Conservation (phyloP, 176 grass and related monocot genomes). For the Phoenix dactylifera region DNA sequence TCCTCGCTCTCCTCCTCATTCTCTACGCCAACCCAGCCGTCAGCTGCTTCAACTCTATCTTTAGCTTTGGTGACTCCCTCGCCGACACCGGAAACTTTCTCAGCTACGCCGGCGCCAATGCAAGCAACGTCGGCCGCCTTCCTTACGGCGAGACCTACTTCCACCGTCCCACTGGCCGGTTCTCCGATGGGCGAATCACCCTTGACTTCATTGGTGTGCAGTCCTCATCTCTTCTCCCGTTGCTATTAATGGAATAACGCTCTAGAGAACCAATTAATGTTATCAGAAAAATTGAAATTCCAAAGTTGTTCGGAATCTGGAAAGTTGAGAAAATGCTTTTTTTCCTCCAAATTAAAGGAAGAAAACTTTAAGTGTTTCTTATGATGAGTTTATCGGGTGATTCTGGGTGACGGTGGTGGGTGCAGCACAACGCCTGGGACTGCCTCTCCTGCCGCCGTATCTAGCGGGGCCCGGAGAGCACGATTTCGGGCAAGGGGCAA, state of each 20-base stretch:
- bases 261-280: no score
- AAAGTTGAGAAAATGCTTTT: no score
- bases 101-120: background rate
- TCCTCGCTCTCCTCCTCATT: background rate
- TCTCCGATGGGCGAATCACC: constrained; percentile 7
- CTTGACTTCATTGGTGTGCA: constrained; percentile 8
- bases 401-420: background rate
- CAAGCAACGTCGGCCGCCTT: background rate
- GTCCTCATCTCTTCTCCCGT: background rate
- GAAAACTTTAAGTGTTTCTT: no score
- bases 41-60: background rate
- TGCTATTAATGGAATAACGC: background rate
- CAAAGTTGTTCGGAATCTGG: no score
- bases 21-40: background rate
- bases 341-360: no score
- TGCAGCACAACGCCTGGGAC: constrained; percentile 9
- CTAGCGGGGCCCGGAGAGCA: background rate
- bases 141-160: constrained; percentile 16
- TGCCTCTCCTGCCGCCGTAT: constrained; percentile 16
- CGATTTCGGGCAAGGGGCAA: background rate
- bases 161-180: background rate
- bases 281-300: no score
- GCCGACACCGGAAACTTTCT: constrained; percentile 10
- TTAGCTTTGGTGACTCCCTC: constrained; percentile 10
- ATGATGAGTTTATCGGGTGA: no score